Evolutionary conservation across 2,329 filamentous ascomycete species (phyloP).

Genomic region (Fusarium abutilonis): DNA sequence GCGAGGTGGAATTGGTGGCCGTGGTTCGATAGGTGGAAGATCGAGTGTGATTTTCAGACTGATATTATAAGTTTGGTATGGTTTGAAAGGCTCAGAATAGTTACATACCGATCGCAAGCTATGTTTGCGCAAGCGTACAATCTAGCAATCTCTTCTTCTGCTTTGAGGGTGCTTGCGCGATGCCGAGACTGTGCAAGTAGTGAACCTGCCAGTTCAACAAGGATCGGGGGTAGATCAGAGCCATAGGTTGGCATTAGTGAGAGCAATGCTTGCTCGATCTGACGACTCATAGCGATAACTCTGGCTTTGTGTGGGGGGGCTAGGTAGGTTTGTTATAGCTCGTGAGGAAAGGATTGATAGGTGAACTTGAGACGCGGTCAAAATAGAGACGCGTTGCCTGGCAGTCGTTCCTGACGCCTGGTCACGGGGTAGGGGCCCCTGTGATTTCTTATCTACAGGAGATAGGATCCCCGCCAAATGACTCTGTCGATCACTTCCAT

Average conservation of each 20-base stretch:
- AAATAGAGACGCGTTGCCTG: constrained; percentile 22
- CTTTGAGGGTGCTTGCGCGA: constrained; percentile 79
- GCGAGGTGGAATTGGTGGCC: constrained; percentile 80
- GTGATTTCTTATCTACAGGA: not conserved
- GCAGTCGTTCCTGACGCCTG: constrained; percentile 21
- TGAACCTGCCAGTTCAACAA: constrained; percentile 76
- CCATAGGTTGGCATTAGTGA: constrained; percentile 78
- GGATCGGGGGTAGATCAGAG: constrained; percentile 71
- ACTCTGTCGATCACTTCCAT: constrained; percentile 18
- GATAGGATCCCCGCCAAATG: constrained; percentile 14
- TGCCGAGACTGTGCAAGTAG: constrained; percentile 83
- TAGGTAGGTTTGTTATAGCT: not conserved
- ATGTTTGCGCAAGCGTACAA: constrained; percentile 87
- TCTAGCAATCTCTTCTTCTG: constrained; percentile 88
- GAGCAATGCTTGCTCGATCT: constrained; percentile 77
- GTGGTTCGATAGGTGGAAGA: constrained; percentile 78
- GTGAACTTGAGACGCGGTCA: constrained; percentile 19
- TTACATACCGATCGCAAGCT: constrained; percentile 79
- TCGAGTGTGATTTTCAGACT: constrained; percentile 81
- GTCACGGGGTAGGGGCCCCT: constrained; percentile 27
- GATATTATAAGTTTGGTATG: not conserved
- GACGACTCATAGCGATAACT: constrained; percentile 70
- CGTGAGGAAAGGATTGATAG: not conserved
- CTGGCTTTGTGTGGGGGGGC: not conserved
- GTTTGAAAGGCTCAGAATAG: too few species aligned